Base-by-base conservation (phyloP, 1,284 basidiomycete species). In the Nidula niveotomentosa region DNA sequence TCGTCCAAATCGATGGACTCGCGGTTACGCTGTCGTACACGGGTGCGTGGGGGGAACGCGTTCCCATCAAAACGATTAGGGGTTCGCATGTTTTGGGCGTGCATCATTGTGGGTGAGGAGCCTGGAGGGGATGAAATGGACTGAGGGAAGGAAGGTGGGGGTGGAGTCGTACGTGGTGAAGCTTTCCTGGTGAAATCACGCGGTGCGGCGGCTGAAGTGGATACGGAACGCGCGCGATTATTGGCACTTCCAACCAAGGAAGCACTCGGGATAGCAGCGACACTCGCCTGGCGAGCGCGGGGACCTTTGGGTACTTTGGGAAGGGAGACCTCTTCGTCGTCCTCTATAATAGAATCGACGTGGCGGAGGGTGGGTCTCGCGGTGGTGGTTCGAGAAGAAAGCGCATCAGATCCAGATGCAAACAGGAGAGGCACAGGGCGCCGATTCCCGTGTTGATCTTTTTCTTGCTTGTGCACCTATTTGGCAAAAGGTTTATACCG, bases 1-100 rank as follows among this genome's bases (percentile, higher is more conserved):
- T 90, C 88, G 63, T 91, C 90, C 58, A 90, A 63, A 65, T 90
- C 85, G 57, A 91, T 63, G 8, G 86, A 88, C 65, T 90, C 90
- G 41, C 79, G 75, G 60, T 84, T 83, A 47, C 74, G 76, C 54
- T 77, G 79, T 39, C 80, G 64, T 59, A 74, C 80, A 39, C 83
- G 77, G 8, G 76, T 82, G 44, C 81, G 78, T 50, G 65, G 54
- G 30, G 80, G 77, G 56, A 76, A 75, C 33, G 68, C 69, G 58
- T 67, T 65, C 35, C 53, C 17, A 15, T 9, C n/a, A 33, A 36
- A 15, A 46, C 23, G 12, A 45, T 15, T 30, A 30, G 30, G 30
- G 30, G 10, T 8, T 30, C 23, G 41, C 10, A 18, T 52, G 23
- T 18, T 35, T 13, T 33, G 48, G 9, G 49, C n/a, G 5, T 44